phyloP scores from a whole-genome alignment of 2,329 filamentous ascomycete genomes.

The Dendryphion nanum region DNA sequence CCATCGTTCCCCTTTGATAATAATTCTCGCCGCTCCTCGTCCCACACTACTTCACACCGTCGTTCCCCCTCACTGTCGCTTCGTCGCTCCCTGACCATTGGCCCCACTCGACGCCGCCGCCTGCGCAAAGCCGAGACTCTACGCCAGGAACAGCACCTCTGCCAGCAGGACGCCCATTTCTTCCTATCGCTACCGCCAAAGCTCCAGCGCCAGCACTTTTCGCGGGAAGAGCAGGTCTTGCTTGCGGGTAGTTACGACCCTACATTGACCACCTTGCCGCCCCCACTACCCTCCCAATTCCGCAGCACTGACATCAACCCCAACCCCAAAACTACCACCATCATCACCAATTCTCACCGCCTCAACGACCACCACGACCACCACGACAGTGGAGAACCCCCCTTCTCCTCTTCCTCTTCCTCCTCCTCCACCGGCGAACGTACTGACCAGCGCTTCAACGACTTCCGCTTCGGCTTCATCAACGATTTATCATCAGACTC shows the following conservation, averaged over 20 bases:
- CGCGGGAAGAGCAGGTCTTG: slow-evolving; percentile 66
- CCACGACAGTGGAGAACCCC: too few relatives aligned
- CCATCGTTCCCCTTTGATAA: slow-evolving; percentile 28
- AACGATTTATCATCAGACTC: too few relatives aligned
- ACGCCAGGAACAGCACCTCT: slow-evolving; percentile 33
- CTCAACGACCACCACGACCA: slow-evolving; percentile 1
- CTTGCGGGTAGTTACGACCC: slow-evolving; percentile 56
- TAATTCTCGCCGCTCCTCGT: slow-evolving; percentile 21
- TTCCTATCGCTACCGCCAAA: slow-evolving; percentile 71
- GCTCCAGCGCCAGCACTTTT: slow-evolving; percentile 68
- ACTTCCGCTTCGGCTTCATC: slow-evolving; percentile 31
- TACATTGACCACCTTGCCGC: too few relatives aligned
- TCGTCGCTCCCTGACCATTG: slow-evolving; percentile 19
- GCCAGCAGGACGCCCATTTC: slow-evolving; percentile 63
- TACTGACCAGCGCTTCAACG: slow-evolving; percentile 29
- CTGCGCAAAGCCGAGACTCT: slow-evolving; percentile 36
- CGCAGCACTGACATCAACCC: too few relatives aligned
- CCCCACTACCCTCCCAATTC: too few relatives aligned
- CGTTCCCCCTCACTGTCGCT: too few relatives aligned
- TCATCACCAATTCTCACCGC: too few relatives aligned
- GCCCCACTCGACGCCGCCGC: slow-evolving; percentile 17
- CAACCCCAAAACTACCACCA: too few relatives aligned
- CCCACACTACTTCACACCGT: slow-evolving; percentile 1
- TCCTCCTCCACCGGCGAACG: too few relatives aligned
- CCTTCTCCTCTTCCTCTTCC: too few relatives aligned